Percentiles rank a stretch among this genome's conserved stretches.
phyloP scores from a whole-genome alignment of 2,329 filamentous ascomycete species.

The Pseudogymnoascus sp. region DNA sequence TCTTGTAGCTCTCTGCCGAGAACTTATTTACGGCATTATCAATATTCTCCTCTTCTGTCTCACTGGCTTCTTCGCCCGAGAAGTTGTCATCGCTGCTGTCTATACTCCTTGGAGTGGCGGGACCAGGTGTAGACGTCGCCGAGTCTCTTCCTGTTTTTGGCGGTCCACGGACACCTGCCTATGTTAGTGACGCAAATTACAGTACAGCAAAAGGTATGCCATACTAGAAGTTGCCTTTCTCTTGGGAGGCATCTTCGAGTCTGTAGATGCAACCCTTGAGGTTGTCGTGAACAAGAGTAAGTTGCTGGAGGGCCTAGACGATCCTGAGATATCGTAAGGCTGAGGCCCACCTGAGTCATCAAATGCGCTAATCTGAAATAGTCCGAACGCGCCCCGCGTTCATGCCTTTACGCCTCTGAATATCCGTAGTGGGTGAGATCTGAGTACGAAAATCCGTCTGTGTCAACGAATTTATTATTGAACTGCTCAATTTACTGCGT shows the following conservation, averaged over 20 bases:
- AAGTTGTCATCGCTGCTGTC: conserved; percentile 45
- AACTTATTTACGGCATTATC: conserved; percentile 55
- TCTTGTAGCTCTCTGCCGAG: conserved; percentile 31
- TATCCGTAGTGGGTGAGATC: conserved; percentile 5
- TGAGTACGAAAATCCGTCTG: not conserved
- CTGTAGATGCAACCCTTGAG: conserved; percentile 9
- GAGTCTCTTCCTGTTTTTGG: conserved; percentile 51
- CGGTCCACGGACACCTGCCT: conserved; percentile 38
- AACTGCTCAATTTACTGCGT: not conserved
- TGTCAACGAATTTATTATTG: not conserved
- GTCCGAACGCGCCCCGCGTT: conserved; percentile 4
- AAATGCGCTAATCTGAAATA: not conserved
- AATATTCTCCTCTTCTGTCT: conserved; percentile 45
- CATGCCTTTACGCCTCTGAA: not conserved
- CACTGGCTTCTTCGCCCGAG: conserved; percentile 43
- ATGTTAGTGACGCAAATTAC: conserved; percentile 28
- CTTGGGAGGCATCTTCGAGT: conserved; percentile 58
- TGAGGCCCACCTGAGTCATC: conserved; percentile 7
- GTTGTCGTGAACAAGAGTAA: conserved; percentile 1
- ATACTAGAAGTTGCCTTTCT: conserved; percentile 56
- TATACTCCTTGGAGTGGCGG: conserved; percentile 51
- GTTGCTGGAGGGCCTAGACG: not conserved
- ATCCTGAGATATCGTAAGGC: conserved; percentile 1
- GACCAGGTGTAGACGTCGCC: conserved; percentile 52
- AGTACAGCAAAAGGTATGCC: conserved; percentile 24